Percentiles rank a stretch among this genome's conserved stretches.
phyloP scores from a whole-genome alignment of 192 early-diverging fungal genomes.

The Phlyctochytrium planicorne region DNA sequence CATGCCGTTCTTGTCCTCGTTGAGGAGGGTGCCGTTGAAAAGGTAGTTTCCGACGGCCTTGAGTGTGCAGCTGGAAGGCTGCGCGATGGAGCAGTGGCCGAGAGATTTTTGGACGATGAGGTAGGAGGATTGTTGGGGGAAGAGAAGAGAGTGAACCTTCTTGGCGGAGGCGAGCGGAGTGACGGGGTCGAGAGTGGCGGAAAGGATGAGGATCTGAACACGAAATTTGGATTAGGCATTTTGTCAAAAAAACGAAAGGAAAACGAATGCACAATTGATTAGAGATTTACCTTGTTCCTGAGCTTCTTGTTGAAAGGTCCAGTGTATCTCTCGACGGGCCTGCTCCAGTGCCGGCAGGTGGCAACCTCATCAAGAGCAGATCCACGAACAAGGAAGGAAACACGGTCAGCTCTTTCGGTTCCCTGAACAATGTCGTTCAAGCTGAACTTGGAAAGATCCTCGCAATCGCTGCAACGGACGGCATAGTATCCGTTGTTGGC shows the following conservation, averaged over 20 bases:
- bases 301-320: conserved; percentile 44
- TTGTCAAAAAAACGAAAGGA: too few species aligned
- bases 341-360: conserved; percentile 32
- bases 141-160: background rate
- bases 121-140: conserved; percentile 1
- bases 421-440: background rate
- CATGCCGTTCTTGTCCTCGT: too few species aligned
- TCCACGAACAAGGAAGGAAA: background rate
- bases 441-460: background rate
- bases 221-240: background rate
- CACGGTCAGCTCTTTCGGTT: background rate
- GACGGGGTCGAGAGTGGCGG: conserved; percentile 44
- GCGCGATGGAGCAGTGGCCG: conserved; percentile 39
- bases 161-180: conserved; percentile 39
- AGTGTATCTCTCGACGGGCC: conserved; percentile 32
- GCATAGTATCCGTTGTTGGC: background rate
- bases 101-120: conserved; percentile 31
- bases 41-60: conserved; percentile 26
- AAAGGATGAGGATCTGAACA: conserved; percentile 34
- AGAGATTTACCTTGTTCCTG: conserved; percentile 26
- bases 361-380: background rate
- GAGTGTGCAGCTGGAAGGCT: conserved; percentile 32
- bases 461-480: conserved; percentile 17
- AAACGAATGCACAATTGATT: too few species aligned
- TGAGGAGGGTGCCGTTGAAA: too few species aligned